Base-by-base conservation (phyloP, 2,329 filamentous ascomycete genomes). In the Alternaria hordeiaustralica region DNA sequence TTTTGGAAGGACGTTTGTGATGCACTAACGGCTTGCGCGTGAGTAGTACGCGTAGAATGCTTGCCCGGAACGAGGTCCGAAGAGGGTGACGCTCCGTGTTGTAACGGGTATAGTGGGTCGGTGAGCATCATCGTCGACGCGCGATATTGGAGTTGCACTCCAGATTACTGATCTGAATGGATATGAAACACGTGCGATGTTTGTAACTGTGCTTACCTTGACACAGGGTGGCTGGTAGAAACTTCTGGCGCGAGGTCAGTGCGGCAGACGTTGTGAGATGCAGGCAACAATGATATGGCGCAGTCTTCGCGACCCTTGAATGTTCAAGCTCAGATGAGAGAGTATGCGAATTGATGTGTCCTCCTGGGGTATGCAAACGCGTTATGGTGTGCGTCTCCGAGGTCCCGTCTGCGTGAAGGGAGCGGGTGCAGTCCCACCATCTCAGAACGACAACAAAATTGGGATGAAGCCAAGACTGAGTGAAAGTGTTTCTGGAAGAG, bases 41-140 rank as follows among this genome's bases (percentile, higher is more conserved):
- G 47, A 47, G 49, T 33, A 43, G 53, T 28, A 13, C 21, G 55
- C 23, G 20, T 50, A 53, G 18, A 43, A 55, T 60, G 47, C 63
- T 61, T 50, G 60, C 43, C 43, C 49, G 23, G 60, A 50, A 58
- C 28, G 20, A 36, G 63, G 18, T 26, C 18, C 20, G 57, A 41
- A 28, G 49, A 9, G 44, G n/a, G 21, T 45, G 30, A 49, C 49
- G 58, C 44, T 67, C 65, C 65, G 65, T 61, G 57, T 59, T 60
- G 18, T 8, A 58, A 65, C 6, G 43, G 63, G 65, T 28, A 58
- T 63, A 55, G 64, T 45, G 61, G 12, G 41, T 18, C 11, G 12
- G 45, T 26, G 12, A 21, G 26, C 47, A 51, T 51, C 47, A 23
- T 51, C 28, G 20, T 23, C 44, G 6, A 53, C 49, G 9, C 20